Conservation (phyloP, 768 basidiomycete genomes). For the Tulasnella sp. region DNA sequence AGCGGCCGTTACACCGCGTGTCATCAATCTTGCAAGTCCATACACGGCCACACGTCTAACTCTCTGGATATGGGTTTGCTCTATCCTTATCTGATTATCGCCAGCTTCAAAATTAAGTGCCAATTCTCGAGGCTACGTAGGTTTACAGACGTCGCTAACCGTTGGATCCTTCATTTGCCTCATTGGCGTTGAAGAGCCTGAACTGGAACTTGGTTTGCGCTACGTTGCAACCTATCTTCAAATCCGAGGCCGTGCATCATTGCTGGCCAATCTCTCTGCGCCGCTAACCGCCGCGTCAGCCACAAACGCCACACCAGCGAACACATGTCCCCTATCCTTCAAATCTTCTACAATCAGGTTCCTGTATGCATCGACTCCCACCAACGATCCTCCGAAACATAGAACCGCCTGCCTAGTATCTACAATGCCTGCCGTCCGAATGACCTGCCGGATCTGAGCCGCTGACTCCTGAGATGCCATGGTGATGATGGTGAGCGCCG, state of each 20-base stretch:
- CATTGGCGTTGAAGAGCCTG: no score
- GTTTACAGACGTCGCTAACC: no score
- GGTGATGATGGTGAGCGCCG: slow-evolving; percentile 51
- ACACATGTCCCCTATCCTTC: slow-evolving; percentile 39
- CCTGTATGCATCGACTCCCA: slow-evolving; percentile 51
- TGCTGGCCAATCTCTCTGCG: slow-evolving; percentile 40
- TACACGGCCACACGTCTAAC: no score
- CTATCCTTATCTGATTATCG: no score
- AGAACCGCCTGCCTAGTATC: slow-evolving; percentile 39
- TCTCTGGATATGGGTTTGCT: no score
- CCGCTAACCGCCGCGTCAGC: slow-evolving; percentile 59
- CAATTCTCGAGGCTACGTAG: no score
- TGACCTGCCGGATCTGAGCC: slow-evolving; percentile 45
- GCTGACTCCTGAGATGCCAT: slow-evolving; percentile 46
- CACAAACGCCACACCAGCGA: slow-evolving; percentile 55
- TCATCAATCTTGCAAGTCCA: no score
- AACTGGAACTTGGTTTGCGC: no score
- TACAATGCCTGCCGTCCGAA: slow-evolving; percentile 21
- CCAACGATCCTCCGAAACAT: slow-evolving; percentile 72
- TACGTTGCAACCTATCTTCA: no score
- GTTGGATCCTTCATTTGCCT: no score
- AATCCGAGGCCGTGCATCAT: background rate
- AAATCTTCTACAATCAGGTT: slow-evolving; percentile 46
- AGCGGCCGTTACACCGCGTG: no score
- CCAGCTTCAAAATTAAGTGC: no score